These are phyloP conservation scores for Aspergillus nanangensis DNA, from an alignment of 495 filamentous ascomycete species.

Conservation along the genomic window DNA sequence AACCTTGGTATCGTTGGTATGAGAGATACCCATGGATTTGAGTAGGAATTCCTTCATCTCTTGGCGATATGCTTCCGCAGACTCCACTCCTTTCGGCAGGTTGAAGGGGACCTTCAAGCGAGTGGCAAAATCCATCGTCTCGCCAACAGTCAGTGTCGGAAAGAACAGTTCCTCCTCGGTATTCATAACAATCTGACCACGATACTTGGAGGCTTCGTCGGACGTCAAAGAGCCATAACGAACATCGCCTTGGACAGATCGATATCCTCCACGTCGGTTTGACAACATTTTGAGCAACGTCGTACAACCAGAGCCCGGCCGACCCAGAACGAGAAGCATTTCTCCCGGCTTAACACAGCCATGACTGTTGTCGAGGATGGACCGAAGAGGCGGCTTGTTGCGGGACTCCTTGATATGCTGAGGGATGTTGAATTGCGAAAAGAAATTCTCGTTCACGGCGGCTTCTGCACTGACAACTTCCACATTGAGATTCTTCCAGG, in stretches of 20 bases:
- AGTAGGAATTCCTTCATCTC: conserved; percentile 63
- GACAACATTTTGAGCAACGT: conserved; percentile 60
- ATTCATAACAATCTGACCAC: conserved; percentile 68
- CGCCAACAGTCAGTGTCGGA: conserved; percentile 62
- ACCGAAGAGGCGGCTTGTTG: conserved; percentile 30
- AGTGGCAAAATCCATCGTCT: conserved; percentile 67
- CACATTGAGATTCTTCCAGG: conserved; percentile 47
- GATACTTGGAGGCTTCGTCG: conserved; percentile 53
- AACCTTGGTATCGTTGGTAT: conserved; percentile 75
- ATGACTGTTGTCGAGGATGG: conserved; percentile 37
- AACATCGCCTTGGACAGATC: conserved; percentile 27
- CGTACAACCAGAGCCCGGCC: conserved; percentile 42
- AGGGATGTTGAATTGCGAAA: conserved; percentile 55
- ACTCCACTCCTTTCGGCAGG: conserved; percentile 33
- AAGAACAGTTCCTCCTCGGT: conserved; percentile 71
- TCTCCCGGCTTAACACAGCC: conserved; percentile 52
- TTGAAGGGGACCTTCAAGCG: conserved; percentile 36
- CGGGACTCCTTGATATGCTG: conserved; percentile 32
- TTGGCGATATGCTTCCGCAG: conserved; percentile 45
- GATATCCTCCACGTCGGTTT: conserved; percentile 59
- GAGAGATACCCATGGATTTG: conserved; percentile 68
- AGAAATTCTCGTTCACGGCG: conserved; percentile 43
- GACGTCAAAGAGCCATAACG: conserved; percentile 17
- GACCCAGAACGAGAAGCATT: conserved; percentile 42
- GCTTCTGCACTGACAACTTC: conserved; percentile 40